Evolutionary conservation across 805 yeast genomes (phyloP).

Genomic region (Grigorovia humatica): DNA sequence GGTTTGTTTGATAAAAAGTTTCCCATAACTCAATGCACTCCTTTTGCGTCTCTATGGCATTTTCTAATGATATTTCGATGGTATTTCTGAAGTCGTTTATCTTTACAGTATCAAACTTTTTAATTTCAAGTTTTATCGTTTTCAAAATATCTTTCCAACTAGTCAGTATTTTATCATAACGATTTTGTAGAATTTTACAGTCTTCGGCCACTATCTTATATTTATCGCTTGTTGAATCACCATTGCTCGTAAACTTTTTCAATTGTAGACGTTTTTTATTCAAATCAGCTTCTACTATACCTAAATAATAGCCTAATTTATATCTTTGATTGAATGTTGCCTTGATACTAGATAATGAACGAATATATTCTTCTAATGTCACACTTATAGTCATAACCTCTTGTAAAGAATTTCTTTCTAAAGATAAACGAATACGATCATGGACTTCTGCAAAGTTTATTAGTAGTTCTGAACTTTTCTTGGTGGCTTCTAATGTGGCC

Average conservation of each 20-base stretch:
- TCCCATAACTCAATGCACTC: conserved; percentile 85
- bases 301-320: conserved; percentile 39
- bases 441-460: conserved; percentile 65
- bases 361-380: conserved; percentile 77
- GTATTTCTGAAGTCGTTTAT: conserved; percentile 78
- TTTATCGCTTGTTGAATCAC: conserved; percentile 43
- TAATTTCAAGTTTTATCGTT: conserved; percentile 58
- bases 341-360: conserved; percentile 66
- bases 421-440: conserved; percentile 54
- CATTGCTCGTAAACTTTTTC: conserved; percentile 31
- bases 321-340: conserved; percentile 66
- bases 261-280: conserved; percentile 37
- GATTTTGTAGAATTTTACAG: conserved; percentile 42
- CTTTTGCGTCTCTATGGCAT: conserved; percentile 86
- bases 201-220: conserved; percentile 49
- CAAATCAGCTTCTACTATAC: conserved; percentile 39
- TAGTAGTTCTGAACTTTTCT: conserved; percentile 51
- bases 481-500: conserved; percentile 66
- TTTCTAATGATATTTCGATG: conserved; percentile 83
- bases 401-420: conserved; percentile 71
- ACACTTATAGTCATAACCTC: conserved; percentile 80
- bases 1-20: conserved; percentile 59
- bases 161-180: conserved; percentile 42
- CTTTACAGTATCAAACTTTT: conserved; percentile 59
- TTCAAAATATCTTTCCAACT: conserved; percentile 56